Conservation (phyloP, 1,284 basidiomycete species). For the Fomitopsis pinicola region DNA sequence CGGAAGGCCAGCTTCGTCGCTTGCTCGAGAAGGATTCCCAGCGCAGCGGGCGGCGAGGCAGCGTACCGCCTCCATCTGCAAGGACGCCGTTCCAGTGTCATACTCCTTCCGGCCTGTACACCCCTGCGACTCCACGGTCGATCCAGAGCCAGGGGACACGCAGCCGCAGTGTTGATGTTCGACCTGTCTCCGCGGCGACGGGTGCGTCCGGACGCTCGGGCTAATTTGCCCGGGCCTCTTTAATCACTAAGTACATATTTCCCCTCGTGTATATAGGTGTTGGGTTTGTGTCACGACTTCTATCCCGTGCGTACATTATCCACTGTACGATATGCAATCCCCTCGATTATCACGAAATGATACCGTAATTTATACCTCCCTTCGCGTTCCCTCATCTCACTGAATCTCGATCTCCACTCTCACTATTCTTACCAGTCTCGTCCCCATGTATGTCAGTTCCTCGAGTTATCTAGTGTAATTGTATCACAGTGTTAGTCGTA, state of each 20-base stretch:
- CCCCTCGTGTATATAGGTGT: neutral
- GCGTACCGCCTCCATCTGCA: neutral
- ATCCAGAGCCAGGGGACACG: neutral
- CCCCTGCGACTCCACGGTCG: neutral
- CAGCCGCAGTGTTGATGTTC: neutral
- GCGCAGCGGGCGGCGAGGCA: neutral
- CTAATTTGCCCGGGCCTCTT: neutral
- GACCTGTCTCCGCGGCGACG: neutral
- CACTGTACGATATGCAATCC: neutral
- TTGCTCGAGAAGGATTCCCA: neutral
- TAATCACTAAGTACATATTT: neutral
- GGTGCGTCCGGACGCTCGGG: neutral
- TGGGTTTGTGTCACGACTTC: neutral
- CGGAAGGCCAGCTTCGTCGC: neutral
- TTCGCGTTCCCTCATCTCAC: neutral
- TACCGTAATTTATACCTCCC: neutral
- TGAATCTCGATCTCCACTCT: neutral
- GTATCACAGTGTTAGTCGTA: neutral
- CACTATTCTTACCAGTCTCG: neutral
- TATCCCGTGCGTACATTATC: neutral
- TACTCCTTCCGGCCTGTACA: neutral
- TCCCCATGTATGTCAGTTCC: neutral
- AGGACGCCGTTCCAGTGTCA: neutral
- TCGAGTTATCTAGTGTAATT: neutral
- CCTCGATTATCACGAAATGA: neutral